phyloP scores from a whole-genome alignment of 345 rosid species.

The Adansonia digitata region DNA sequence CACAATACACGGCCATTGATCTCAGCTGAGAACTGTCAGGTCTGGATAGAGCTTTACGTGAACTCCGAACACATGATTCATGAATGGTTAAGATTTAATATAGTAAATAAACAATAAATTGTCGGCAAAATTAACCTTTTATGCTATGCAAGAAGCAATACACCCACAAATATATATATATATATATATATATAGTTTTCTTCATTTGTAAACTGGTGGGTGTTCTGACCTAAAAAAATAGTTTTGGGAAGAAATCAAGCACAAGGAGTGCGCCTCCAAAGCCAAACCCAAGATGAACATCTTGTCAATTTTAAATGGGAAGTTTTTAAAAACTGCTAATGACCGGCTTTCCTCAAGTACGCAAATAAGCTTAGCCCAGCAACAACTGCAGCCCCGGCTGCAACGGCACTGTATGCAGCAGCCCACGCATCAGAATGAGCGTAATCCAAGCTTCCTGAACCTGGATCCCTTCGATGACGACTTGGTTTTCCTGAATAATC shows the following conservation, averaged over 20 bases:
- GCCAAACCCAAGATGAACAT: conserved; percentile 7
- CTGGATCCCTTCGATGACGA: conserved; percentile 39
- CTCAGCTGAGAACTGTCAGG: no score
- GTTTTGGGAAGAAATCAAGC: conserved; percentile 7
- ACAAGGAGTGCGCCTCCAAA: conserved; percentile 6
- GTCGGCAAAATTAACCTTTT: no score
- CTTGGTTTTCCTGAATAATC: conserved; percentile 54
- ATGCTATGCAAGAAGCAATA: neutral
- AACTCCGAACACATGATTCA: no score
- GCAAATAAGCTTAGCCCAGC: conserved; percentile 89
- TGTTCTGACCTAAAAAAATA: neutral
- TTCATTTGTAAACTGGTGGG: conserved; percentile 8
- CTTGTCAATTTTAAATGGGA: neutral
- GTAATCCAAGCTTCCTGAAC: conserved; percentile 50
- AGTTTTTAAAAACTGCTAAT: conserved; percentile 19
- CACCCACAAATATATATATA: no score
- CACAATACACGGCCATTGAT: no score
- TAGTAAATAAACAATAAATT: no score
- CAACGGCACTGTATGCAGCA: conserved; percentile 77
- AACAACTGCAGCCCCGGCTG: conserved; percentile 88
- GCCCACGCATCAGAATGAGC: conserved; percentile 82
- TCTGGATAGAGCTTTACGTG: no score
- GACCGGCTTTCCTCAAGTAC: conserved; percentile 60
- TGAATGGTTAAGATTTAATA: no score
- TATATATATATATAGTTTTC: no score